A percentile compares a stretch with the other conserved stretches of the same genome.
Conservation (phyloP, 2,329 filamentous ascomycete genomes). For the Penicillium janthinellum region DNA sequence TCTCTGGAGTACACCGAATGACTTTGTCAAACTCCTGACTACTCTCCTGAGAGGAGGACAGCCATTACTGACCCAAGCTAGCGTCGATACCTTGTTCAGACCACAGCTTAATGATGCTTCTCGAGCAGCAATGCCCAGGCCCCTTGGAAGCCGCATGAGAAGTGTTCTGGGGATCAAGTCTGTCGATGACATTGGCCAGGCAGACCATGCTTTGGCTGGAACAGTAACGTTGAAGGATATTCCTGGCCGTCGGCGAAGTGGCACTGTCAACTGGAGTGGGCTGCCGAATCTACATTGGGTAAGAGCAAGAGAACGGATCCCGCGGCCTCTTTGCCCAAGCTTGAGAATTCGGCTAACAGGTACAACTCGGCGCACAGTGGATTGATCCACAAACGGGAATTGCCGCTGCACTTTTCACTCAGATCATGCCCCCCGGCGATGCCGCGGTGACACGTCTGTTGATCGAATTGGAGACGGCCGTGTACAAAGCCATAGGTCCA, state of each 20-base stretch:
- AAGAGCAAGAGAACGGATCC: not conserved
- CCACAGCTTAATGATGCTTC: slow-evolving; percentile 3
- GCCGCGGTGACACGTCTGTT: slow-evolving; percentile 12
- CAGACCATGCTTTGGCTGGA: slow-evolving; percentile 11
- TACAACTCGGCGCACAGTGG: slow-evolving; percentile 11
- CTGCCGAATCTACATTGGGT: slow-evolving; percentile 28
- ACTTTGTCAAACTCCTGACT: slow-evolving; percentile 23
- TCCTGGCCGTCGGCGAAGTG: slow-evolving; percentile 5
- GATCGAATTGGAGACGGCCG: slow-evolving; percentile 6
- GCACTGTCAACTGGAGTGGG: slow-evolving; percentile 26
- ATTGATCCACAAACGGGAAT: slow-evolving; percentile 23
- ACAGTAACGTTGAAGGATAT: slow-evolving; percentile 8
- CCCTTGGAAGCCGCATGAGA: slow-evolving; percentile 8
- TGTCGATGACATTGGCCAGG: slow-evolving; percentile 1
- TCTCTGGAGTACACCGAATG: slow-evolving; percentile 23
- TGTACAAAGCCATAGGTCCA: not conserved
- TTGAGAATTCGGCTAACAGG: not conserved
- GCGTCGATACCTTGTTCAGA: slow-evolving; percentile 7
- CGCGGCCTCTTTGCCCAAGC: not conserved
- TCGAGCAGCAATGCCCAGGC: slow-evolving; percentile 6
- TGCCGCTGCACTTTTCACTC: slow-evolving; percentile 23
- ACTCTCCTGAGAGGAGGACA: slow-evolving; percentile 15
- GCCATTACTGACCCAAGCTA: slow-evolving; percentile 1
- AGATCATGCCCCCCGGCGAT: slow-evolving; percentile 26
- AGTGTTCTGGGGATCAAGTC: slow-evolving; percentile 2